Base-by-base conservation (phyloP, 306 rosid genomes). In the Fragaria nilgerrensis region DNA sequence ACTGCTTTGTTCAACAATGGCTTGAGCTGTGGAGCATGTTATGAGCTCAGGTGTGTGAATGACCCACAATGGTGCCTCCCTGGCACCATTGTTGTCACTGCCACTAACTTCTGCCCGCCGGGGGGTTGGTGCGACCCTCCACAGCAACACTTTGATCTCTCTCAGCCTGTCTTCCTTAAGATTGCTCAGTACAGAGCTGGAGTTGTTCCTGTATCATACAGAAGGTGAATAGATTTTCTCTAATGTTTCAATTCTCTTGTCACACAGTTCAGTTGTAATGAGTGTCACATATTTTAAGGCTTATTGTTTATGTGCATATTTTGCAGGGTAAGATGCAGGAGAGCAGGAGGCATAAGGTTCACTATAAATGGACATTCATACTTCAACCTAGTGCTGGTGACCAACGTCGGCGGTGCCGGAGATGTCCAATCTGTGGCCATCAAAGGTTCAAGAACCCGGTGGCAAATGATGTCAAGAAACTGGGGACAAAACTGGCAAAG, bases 401-500 rank as follows among this genome's bases (percentile, higher is more conserved):
- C 97, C 1, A 92, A 92, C 68, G 97, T 92, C 43, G 97, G 97
- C 1, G 97, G 97, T 2, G 97, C 97, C 27, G 97, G 97, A 39
- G 97, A 92, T 82, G 94, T 84, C 25, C 92, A 89, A 44, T 68
- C 88, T 25, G 87, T 92, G 48, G 45, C 93, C 41, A 89, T 92
- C 73, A 92, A 88, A 76, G 97, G 97, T 34, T 89, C 97, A 29
- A 86, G 92, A 62, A 81, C 85, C 37, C 77, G 92, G 55, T 92
- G 94, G 97, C 91, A 84, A 77, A 44, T 87, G 56, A 88, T 92
- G 93, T 92, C 97, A 47, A 84, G 97, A 47, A 92, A 92, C 20
- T 92, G 97, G 97, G 97, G 97, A 2, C 94, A 92, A 79, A 92
- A 92, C 64, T 92, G 97, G 97, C 92, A 89, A 78, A 91, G 97